A percentile compares a stretch with the other conserved stretches of the same genome.
Evolutionary conservation across 441 rosid genomes (phyloP).

Genomic region (Croton setiger): DNA sequence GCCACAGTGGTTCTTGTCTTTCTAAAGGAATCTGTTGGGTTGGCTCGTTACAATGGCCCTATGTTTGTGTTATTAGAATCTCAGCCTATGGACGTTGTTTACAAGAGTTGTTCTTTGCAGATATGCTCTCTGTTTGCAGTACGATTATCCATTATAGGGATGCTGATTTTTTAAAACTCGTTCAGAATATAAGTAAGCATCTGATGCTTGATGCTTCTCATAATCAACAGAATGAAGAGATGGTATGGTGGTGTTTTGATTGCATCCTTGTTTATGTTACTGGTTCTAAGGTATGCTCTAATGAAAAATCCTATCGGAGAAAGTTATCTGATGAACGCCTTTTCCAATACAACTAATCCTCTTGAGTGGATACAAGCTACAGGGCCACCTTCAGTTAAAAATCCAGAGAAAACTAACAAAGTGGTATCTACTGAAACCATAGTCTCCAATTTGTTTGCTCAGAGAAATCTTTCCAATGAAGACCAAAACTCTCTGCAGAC

Average conservation of each 20-base stretch:
- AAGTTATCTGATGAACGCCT: constrained; percentile 41
- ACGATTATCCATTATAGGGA: not conserved
- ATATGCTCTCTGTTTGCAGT: constrained; percentile 15
- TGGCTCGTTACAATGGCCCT: not conserved
- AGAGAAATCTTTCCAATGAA: constrained; percentile 56
- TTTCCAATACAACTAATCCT: constrained; percentile 64
- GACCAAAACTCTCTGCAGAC: constrained; percentile 63
- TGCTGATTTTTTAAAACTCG: constrained; percentile 13
- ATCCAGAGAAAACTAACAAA: constrained; percentile 51
- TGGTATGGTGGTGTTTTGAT: constrained; percentile 70
- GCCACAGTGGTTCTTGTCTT: not conserved
- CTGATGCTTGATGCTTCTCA: constrained; percentile 19
- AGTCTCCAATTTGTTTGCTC: constrained; percentile 51
- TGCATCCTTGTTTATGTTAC: constrained; percentile 70
- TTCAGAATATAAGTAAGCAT: constrained; percentile 18
- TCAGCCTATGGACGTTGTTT: constrained; percentile 11
- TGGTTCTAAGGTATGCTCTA: constrained; percentile 61
- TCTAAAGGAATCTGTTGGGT: constrained; percentile 7
- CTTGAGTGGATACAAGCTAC: constrained; percentile 66
- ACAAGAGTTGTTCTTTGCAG: constrained; percentile 6
- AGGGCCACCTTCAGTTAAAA: constrained; percentile 46
- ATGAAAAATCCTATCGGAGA: constrained; percentile 58
- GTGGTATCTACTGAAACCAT: constrained; percentile 55
- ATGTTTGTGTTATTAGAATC: constrained; percentile 14
- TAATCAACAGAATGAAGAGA: constrained; percentile 66